phyloP scores from a whole-genome alignment of 257 asterid species.

The Penstemon barbatus region DNA sequence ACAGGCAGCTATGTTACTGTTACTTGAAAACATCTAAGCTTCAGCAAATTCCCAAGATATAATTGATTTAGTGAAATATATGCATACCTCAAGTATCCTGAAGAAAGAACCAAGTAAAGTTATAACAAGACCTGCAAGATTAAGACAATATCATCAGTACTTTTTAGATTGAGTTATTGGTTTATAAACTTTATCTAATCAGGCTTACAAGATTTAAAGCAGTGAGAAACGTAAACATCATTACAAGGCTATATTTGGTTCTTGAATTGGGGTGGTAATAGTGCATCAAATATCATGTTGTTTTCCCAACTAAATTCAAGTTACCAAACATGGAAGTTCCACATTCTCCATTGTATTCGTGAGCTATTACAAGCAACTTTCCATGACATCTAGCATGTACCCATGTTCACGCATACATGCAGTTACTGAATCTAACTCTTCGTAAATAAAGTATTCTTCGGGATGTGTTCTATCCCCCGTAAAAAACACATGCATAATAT shows the following conservation, averaged over 20 bases:
- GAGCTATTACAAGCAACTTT: constrained; percentile 35
- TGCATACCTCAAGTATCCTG: constrained; percentile 70
- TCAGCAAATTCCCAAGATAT: background rate
- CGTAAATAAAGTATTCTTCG: constrained; percentile 47
- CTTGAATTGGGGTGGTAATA: background rate
- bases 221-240: no score
- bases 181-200: background rate
- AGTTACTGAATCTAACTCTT: constrained; percentile 55
- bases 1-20: no score
- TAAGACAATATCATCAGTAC: background rate
- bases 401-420: constrained; percentile 53
- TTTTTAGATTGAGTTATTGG: background rate
- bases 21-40: background rate
- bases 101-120: constrained; percentile 76
- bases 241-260: no score
- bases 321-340: background rate
- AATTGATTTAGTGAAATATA: background rate
- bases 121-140: constrained; percentile 69
- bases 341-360: background rate
- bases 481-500: constrained; percentile 61
- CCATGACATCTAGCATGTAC: constrained; percentile 36
- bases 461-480: constrained; percentile 59
- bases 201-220: background rate
- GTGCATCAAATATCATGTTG: background rate
- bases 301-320: background rate